Evolutionary conservation across 768 basidiomycete genomes (phyloP).

Genomic region (Mycena amicta): DNA sequence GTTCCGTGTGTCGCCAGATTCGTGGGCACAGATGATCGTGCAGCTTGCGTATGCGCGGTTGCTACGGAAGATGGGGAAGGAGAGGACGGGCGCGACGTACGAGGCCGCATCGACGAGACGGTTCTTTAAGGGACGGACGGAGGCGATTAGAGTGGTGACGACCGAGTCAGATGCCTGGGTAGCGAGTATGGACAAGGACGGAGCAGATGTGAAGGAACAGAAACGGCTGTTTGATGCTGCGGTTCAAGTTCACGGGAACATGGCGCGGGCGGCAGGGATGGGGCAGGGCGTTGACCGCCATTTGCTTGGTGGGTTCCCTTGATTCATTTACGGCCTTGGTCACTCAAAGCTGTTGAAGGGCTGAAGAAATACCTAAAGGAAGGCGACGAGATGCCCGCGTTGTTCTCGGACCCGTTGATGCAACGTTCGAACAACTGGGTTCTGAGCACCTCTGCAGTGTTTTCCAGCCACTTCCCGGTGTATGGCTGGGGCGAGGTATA

Average conservation of each 20-base stretch:
- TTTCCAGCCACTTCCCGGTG: slow-evolving; percentile 78
- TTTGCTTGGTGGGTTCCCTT: slow-evolving; percentile 67
- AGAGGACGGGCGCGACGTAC: slow-evolving; percentile 80
- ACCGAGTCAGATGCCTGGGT: slow-evolving; percentile 78
- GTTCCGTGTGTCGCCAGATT: slow-evolving; percentile 89
- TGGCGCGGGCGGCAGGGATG: slow-evolving; percentile 67
- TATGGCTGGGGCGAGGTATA: slow-evolving; percentile 98
- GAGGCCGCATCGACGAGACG: slow-evolving; percentile 91
- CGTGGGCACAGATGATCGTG: slow-evolving; percentile 91
- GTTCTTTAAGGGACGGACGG: slow-evolving; percentile 89
- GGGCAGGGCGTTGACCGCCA: slow-evolving; percentile 87
- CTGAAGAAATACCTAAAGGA: slow-evolving; percentile 67
- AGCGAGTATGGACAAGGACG: slow-evolving; percentile 66
- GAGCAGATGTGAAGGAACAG: slow-evolving; percentile 42
- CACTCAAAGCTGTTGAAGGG: slow-evolving; percentile 41
- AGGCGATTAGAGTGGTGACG: slow-evolving; percentile 87
- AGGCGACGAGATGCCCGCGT: slow-evolving; percentile 64
- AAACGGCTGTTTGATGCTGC: slow-evolving; percentile 61
- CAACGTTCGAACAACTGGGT: slow-evolving; percentile 79
- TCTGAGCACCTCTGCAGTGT: slow-evolving; percentile 87
- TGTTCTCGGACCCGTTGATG: slow-evolving; percentile 79
- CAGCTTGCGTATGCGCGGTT: slow-evolving; percentile 87
- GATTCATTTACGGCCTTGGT: not conserved
- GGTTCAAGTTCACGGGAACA: slow-evolving; percentile 59
- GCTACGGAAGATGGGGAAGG: slow-evolving; percentile 40